A percentile compares a stretch with the other conserved stretches of the same genome.
phyloP scores from a whole-genome alignment of 768 basidiomycete species.

The Erythrobasidium yunnanense region DNA sequence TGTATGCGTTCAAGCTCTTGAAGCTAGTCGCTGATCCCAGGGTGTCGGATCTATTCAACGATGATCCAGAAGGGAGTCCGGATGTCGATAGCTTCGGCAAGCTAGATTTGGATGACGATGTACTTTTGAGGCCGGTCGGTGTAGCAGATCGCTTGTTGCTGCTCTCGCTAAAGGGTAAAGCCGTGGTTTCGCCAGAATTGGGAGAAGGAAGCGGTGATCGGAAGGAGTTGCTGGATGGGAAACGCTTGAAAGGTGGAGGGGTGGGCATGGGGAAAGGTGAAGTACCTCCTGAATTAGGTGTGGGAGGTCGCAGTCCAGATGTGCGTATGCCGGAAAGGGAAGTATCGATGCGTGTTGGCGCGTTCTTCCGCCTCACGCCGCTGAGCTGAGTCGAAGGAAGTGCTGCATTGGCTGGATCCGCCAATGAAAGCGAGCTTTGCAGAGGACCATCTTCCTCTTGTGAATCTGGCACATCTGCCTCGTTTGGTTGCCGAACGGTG shows the following conservation, averaged over 20 bases:
- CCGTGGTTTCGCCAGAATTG: background rate
- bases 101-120: background rate
- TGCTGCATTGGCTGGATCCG: too few species aligned
- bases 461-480: too few species aligned
- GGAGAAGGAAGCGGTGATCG: background rate
- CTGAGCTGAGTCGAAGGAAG: too few species aligned
- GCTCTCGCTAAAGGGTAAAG: background rate
- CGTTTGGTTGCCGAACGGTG: too few species aligned
- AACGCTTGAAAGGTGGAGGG: conserved; percentile 14
- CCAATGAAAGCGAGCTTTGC: too few species aligned
- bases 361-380: too few species aligned
- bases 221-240: conserved; percentile 4
- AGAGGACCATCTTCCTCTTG: too few species aligned
- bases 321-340: too few species aligned
- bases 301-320: too few species aligned
- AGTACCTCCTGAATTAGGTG: background rate
- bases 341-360: too few species aligned
- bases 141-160: background rate
- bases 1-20: background rate
- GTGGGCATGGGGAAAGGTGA: conserved; percentile 19
- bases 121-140: background rate
- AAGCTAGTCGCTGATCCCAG: background rate
- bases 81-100: background rate
- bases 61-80: background rate
- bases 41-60: background rate